phyloP scores from a whole-genome alignment of 345 rosid species.

The Lepidium didymum region DNA sequence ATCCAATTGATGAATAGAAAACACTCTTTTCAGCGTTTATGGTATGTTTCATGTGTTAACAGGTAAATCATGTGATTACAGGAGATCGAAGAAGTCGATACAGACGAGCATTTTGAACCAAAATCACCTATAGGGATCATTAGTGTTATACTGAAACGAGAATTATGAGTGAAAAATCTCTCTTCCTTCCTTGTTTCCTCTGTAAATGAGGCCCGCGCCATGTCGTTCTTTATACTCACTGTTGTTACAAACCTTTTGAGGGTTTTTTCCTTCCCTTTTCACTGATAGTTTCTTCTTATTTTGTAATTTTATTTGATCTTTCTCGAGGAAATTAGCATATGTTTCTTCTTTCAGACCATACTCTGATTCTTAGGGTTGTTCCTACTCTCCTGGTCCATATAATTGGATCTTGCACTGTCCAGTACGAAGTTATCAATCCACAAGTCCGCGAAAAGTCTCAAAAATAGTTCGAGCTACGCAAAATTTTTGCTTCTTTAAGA shows the following conservation, averaged over 20 bases:
- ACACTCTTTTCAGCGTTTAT: not conserved
- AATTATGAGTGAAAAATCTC: constrained; percentile 28
- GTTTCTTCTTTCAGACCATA: not conserved
- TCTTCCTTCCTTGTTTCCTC: constrained; percentile 8
- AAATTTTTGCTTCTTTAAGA: too few relatives aligned
- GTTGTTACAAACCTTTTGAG: constrained; percentile 1
- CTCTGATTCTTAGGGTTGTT: not conserved
- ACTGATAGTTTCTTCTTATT: constrained; percentile 4
- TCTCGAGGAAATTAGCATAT: constrained; percentile 12
- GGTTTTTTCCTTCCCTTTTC: not conserved
- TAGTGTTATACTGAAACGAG: constrained; percentile 46
- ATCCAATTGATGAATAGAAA: not conserved
- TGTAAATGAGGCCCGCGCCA: constrained; percentile 26
- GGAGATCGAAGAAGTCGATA: constrained; percentile 98
- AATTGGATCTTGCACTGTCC: too few relatives aligned
- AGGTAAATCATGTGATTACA: constrained; percentile 14
- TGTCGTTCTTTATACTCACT: constrained; percentile 5
- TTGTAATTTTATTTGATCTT: constrained; percentile 18
- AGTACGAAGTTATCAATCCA: too few relatives aligned
- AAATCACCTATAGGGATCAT: constrained; percentile 59
- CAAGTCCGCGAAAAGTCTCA: too few relatives aligned
- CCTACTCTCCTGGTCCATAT: not conserved
- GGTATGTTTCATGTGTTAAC: not conserved
- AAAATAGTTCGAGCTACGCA: too few relatives aligned
- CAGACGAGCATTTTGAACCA: constrained; percentile 83